Evolutionary conservation across 2,329 filamentous ascomycete species (phyloP).

Genomic region (Alternaria metachromatica): DNA sequence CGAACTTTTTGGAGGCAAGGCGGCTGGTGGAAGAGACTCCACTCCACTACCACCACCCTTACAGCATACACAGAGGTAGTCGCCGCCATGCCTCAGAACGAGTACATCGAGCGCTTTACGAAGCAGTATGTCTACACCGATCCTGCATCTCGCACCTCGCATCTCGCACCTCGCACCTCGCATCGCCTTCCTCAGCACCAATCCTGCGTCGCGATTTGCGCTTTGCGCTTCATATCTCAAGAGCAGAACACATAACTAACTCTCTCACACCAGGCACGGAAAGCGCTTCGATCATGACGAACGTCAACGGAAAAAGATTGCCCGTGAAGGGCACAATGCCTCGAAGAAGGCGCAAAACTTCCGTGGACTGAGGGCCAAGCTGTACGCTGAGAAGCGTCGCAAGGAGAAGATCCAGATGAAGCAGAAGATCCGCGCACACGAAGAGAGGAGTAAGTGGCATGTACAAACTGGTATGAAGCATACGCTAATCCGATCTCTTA

Average conservation of each 20-base stretch:
- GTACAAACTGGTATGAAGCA: no score
- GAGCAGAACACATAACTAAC: conserved; percentile 18
- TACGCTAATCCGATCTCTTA: no score
- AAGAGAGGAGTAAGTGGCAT: conserved; percentile 70
- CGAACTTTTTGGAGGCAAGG: conserved; percentile 33
- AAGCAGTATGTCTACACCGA: conserved; percentile 59
- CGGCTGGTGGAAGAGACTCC: conserved; percentile 16
- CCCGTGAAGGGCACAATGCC: conserved; percentile 86
- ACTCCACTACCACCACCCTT: conserved; percentile 13
- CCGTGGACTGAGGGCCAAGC: conserved; percentile 87
- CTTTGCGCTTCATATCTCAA: neutral
- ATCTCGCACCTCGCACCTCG: neutral
- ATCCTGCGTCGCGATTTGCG: neutral
- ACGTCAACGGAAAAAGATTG: conserved; percentile 81
- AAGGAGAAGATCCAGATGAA: conserved; percentile 71
- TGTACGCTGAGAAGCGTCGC: conserved; percentile 80
- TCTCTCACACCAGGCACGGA: conserved; percentile 29
- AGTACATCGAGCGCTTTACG: conserved; percentile 76
- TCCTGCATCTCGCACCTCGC: neutral
- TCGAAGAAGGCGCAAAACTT: conserved; percentile 93
- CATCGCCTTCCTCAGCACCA: neutral
- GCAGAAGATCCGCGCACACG: conserved; percentile 77
- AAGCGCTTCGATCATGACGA: conserved; percentile 81
- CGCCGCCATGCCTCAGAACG: conserved; percentile 74
- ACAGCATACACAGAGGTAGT: conserved; percentile 7